Evolutionary conservation across 2,329 filamentous ascomycete genomes (phyloP), one percentile per base, ranked within the genome.

Genomic region (Fusarium algeriense): DNA sequence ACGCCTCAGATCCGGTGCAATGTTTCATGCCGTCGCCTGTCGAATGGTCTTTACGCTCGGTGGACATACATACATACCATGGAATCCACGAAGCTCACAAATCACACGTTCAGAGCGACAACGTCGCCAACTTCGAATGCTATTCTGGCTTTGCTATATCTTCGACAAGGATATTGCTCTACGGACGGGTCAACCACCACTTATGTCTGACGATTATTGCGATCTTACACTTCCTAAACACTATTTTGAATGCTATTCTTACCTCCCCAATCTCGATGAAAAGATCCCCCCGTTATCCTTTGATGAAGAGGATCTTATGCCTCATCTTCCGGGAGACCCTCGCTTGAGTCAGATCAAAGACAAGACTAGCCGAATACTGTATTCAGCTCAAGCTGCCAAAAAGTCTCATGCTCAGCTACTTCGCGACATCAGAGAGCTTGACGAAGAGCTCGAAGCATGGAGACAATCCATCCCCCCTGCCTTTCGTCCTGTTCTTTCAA

Each of bases 111-210:
- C 69, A 11, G 77, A 79, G 46, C 78, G 79, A 3, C 73, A 77
- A 46, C 73, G 76, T 41, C 74, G 77, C 12, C 80, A 83, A 34
- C 67, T 83, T 0, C 80, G 84, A 6, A 73, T 78, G 34, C 59
- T 89, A 0, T 89, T 89, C 71, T 89, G 88, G 87, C 70, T 89
- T 9, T 84, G 83, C 67, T 89, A 88, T 61, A 80, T 80, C 4
- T 76, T 87, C 13, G 87, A 90, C 69, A 89, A 88, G 64, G 87
- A 89, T n/a, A 80, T 88, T 15, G 80, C 85, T 1, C 78, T 89
- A 1, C 83, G 87, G 6, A 86, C 83, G 0, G 86, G 86, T 0
- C 86, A 87, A 50, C 86, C 86, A 1, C 86, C 87, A 3, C 76
- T 81, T 2, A 83, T 88, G 5, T 86, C 86, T 1, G 77, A 80